Evolutionary conservation across 2,329 filamentous ascomycete genomes (phyloP).

Genomic region (Exophiala dermatitidis): DNA sequence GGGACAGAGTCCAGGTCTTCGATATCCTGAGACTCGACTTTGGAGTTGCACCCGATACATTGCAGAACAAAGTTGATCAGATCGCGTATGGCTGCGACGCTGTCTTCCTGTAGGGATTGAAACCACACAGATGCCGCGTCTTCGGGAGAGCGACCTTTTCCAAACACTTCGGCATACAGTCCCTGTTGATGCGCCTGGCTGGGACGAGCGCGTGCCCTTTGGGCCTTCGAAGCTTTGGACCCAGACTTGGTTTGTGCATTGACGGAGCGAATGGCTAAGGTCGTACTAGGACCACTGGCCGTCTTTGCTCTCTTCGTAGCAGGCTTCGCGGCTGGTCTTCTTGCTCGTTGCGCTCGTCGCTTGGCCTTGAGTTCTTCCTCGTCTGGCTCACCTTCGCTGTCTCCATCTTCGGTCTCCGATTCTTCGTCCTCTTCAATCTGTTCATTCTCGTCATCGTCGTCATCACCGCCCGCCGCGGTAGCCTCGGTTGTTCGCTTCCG

Average conservation of each 20-base stretch:
- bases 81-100: slow-evolving; percentile 49
- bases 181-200: slow-evolving; percentile 49
- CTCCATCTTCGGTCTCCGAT: slow-evolving; percentile 26
- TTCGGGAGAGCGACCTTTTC: slow-evolving; percentile 47
- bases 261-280: slow-evolving; percentile 50
- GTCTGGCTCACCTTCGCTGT: slow-evolving; percentile 34
- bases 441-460: slow-evolving; percentile 25
- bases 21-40: slow-evolving; percentile 75
- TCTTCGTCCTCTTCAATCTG: slow-evolving; percentile 26
- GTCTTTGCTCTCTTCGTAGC: slow-evolving; percentile 52
- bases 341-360: slow-evolving; percentile 33
- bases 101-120: slow-evolving; percentile 49
- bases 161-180: slow-evolving; percentile 57
- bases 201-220: slow-evolving; percentile 47
- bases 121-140: slow-evolving; percentile 54
- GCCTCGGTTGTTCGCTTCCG: slow-evolving; percentile 43
- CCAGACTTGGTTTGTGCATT: slow-evolving; percentile 36
- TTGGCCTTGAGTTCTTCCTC: slow-evolving; percentile 46
- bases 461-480: slow-evolving; percentile 29
- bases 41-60: slow-evolving; percentile 71
- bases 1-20: slow-evolving; percentile 82
- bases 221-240: slow-evolving; percentile 37
- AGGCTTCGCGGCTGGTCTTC: slow-evolving; percentile 36
- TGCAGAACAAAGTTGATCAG: slow-evolving; percentile 56
- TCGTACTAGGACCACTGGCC: slow-evolving; percentile 40